Evolutionary conservation across 2,329 filamentous ascomycete genomes (phyloP), one percentile per base, ranked within the genome.

Genomic region (Cladosporium phlei): DNA sequence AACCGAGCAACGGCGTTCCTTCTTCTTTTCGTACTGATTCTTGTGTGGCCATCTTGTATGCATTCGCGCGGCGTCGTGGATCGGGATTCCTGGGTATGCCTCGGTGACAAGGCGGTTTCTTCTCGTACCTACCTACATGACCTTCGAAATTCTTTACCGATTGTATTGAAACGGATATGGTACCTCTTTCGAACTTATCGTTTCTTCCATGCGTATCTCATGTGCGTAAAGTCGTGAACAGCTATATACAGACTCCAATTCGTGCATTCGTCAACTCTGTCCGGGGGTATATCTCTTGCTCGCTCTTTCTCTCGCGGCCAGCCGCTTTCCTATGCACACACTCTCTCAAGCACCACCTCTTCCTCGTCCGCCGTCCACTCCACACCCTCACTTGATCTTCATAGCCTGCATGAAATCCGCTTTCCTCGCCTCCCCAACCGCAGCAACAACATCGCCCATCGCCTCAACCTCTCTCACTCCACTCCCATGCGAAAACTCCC

Each of bases 381-480:
- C 33, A 22, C 4, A 7, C 20, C 20, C 20, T 59, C 53, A 61
- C 51, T 64, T 65, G 52, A 66, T 66, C 45, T 56, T 53, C 61
- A 66, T 59, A 22, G 55, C 56, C 40, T 59, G 58, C 58, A 65
- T 51, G 44, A 66, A 62, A 10, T 47, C 39, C 16, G 55, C 56
- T 34, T 59, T 63, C 29, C 52, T 54, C 27, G 33, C 49, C 28
- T 58, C 52, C 3, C 63, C 65, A 16, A 69, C 48, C 16, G 57
- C 60, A 37, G 62, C 64, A 3, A 71, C 69, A 3, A 71, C 59
- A 24, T 72, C 69, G 5, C 61, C 64, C 69, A 73, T 72, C 0
- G 56, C 65, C 52, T 72, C 69, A 6, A 71, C 64, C 56, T 73
- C 70, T 24, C 53, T 59, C 7, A 73, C 63, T 0, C 65, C 68